phyloP scores from a whole-genome alignment of 1,284 basidiomycete species.

The Taiwanofungus camphoratus region DNA sequence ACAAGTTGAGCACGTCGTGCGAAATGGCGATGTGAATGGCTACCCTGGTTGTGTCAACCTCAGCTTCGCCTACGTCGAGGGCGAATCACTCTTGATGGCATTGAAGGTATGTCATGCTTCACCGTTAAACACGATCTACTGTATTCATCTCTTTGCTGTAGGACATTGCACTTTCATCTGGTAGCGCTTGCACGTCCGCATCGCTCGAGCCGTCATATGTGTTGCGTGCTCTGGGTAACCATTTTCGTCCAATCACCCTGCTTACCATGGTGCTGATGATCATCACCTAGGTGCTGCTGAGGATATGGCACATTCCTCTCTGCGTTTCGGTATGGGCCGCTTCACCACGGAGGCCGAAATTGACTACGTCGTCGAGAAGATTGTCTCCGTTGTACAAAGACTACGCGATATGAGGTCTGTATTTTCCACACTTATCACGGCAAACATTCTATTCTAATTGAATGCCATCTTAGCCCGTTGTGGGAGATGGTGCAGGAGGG shows the following conservation, averaged over 20 bases:
- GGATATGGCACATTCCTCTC: slow-evolving; percentile 98
- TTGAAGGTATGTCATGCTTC: slow-evolving; percentile 70
- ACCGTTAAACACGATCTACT: background rate
- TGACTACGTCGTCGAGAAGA: slow-evolving; percentile 90
- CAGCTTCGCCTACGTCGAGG: slow-evolving; percentile 96
- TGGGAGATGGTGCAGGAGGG: slow-evolving; percentile 99
- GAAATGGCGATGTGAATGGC: slow-evolving; percentile 88
- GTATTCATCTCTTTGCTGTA: slow-evolving; percentile 31
- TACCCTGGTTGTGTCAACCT: slow-evolving; percentile 94
- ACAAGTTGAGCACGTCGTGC: slow-evolving; percentile 84
- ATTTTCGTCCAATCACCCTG: slow-evolving; percentile 2
- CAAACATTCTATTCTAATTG: background rate
- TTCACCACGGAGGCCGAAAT: slow-evolving; percentile 98
- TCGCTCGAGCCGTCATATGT: slow-evolving; percentile 99
- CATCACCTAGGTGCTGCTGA: slow-evolving; percentile 74
- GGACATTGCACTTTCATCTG: slow-evolving; percentile 97
- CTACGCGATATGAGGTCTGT: slow-evolving; percentile 69
- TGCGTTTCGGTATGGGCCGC: slow-evolving; percentile 96
- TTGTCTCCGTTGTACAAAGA: slow-evolving; percentile 77
- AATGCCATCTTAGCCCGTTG: slow-evolving; percentile 54
- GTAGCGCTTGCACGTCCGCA: slow-evolving; percentile 97
- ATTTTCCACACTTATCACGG: background rate
- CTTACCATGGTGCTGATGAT: too few species aligned
- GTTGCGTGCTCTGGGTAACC: slow-evolving; percentile 83
- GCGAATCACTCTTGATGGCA: slow-evolving; percentile 97